phyloP scores from a whole-genome alignment of 31 red algal genomes.

The Odonthalia washingtoniensis region DNA sequence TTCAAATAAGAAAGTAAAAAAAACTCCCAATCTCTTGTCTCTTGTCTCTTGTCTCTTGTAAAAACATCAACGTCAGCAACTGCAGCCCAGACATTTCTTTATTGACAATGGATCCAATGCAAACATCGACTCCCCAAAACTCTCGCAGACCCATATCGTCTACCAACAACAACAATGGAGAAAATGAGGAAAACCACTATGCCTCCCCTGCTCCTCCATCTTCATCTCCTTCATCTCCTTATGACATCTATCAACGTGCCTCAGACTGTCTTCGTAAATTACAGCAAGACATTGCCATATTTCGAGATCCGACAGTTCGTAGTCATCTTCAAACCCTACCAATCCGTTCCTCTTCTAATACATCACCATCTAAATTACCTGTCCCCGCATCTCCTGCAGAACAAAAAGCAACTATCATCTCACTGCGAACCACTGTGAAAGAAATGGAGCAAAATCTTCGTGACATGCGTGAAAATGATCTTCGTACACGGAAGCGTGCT shows the following conservation, averaged over 20 bases:
- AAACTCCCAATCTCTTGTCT: too few relatives aligned
- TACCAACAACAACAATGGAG: too few relatives aligned
- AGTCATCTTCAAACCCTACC: conserved; percentile 16
- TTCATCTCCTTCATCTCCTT: neutral
- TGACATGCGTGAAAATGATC: conserved; percentile 18
- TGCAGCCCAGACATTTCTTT: too few relatives aligned
- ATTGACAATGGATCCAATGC: too few relatives aligned
- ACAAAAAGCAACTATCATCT: conserved; percentile 28
- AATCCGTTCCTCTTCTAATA: neutral
- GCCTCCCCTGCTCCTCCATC: neutral
- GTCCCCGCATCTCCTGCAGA: conserved; percentile 16
- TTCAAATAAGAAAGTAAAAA: too few relatives aligned
- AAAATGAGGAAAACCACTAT: too few relatives aligned
- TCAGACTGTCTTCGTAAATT: conserved; percentile 18
- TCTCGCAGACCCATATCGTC: too few relatives aligned
- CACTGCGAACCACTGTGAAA: conserved; percentile 31
- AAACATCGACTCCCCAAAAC: too few relatives aligned
- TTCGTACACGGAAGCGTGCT: conserved; percentile 34
- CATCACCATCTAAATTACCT: neutral
- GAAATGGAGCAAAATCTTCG: conserved; percentile 9
- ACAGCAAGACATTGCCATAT: conserved; percentile 22
- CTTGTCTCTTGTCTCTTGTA: too few relatives aligned
- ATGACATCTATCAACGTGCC: neutral
- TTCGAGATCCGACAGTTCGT: conserved; percentile 42
- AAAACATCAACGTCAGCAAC: too few relatives aligned